phyloP scores from a whole-genome alignment of 768 basidiomycete species.

The Leccinum arenicola region DNA sequence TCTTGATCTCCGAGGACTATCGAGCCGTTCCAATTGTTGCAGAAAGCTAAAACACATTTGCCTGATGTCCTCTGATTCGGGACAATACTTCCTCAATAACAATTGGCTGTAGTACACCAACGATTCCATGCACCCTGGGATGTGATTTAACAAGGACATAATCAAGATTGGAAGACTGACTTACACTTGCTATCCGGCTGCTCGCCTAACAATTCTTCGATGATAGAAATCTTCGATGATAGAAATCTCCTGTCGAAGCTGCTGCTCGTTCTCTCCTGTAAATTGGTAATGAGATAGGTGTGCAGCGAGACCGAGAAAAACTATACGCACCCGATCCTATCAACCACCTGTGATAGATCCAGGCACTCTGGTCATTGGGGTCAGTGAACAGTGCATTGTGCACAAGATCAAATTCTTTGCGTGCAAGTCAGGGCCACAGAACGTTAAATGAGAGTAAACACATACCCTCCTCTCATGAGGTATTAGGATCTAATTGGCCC shows the following conservation, averaged over 20 bases:
- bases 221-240: slow-evolving; percentile 69
- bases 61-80: slow-evolving; percentile 36
- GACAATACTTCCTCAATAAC: slow-evolving; percentile 48
- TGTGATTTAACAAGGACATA: background rate
- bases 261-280: slow-evolving; percentile 53
- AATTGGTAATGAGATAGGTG: slow-evolving; percentile 7
- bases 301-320: background rate
- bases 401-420: slow-evolving; percentile 85
- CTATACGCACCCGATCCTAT: slow-evolving; percentile 64
- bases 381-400: slow-evolving; percentile 96
- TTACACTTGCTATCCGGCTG: slow-evolving; percentile 93
- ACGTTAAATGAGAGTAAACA: background rate
- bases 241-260: slow-evolving; percentile 75
- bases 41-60: slow-evolving; percentile 52
- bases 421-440: background rate
- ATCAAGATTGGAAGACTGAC: slow-evolving; percentile 20
- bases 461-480: slow-evolving; percentile 70
- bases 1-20: slow-evolving; percentile 61
- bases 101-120: slow-evolving; percentile 79
- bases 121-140: slow-evolving; percentile 90
- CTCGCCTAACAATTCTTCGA: slow-evolving; percentile 81
- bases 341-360: slow-evolving; percentile 99
- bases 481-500: slow-evolving; percentile 48
- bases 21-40: slow-evolving; percentile 55
- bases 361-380: slow-evolving; percentile 93